Percentiles rank a stretch among this genome's conserved stretches.
phyloP scores from a whole-genome alignment of 805 yeast genomes.

The Nakazawaea pomicola region DNA sequence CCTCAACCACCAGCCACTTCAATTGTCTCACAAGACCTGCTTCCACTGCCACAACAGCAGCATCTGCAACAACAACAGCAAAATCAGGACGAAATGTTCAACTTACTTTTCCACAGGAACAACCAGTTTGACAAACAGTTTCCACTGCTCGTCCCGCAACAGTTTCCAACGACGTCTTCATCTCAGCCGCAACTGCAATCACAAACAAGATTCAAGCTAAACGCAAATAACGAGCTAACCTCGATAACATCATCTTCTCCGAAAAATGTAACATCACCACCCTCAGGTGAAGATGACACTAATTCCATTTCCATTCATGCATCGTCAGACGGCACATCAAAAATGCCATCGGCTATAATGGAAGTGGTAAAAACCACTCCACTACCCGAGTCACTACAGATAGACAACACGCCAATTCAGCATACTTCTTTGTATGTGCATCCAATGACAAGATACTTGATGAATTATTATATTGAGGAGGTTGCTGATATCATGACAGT shows the following conservation, averaged over 20 bases:
- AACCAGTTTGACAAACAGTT: conserved; percentile 15
- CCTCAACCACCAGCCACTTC: background rate
- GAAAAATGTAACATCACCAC: too few relatives aligned
- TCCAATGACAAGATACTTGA: conserved; percentile 66
- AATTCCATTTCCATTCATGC: conserved; percentile 41
- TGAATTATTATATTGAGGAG: conserved; percentile 66
- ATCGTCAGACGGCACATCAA: conserved; percentile 28
- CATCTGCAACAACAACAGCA: conserved; percentile 10
- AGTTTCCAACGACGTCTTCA: background rate
- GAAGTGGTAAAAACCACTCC: conserved; percentile 38
- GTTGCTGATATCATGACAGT: conserved; percentile 76
- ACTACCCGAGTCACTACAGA: conserved; percentile 37
- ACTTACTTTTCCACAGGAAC: conserved; percentile 47
- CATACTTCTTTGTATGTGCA: conserved; percentile 57
- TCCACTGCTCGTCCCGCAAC: conserved; percentile 9
- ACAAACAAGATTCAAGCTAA: conserved; percentile 4
- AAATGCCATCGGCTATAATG: conserved; percentile 54
- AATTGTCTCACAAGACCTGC: conserved; percentile 5
- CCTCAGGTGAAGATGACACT: conserved; percentile 15
- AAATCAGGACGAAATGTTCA: conserved; percentile 43
- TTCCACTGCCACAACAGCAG: conserved; percentile 13
- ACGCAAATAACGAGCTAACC: conserved; percentile 21
- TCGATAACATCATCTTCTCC: conserved; percentile 28
- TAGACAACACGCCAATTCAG: conserved; percentile 42
- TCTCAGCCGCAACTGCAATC: background rate